Evolutionary conservation across 768 basidiomycete genomes (phyloP).

Genomic region (Boletus sensibilis): DNA sequence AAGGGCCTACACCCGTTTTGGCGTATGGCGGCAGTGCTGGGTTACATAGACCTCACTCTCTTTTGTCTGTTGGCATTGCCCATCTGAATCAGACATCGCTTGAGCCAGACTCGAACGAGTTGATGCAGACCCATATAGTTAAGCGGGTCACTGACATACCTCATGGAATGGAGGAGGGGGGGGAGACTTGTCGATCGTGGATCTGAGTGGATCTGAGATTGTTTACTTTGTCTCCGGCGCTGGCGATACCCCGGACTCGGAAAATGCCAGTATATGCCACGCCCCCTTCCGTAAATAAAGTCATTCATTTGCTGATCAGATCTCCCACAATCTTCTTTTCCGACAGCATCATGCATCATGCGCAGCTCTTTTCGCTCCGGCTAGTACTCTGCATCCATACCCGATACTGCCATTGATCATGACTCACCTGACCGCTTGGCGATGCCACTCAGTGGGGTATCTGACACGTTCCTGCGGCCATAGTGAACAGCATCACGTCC

Average conservation of each 20-base stretch:
- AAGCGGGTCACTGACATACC: not conserved
- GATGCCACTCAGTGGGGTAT: too few species aligned
- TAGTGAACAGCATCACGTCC: not conserved
- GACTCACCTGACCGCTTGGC: not conserved
- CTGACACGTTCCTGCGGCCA: not conserved
- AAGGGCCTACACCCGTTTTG: slow-evolving; percentile 10
- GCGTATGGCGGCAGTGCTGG: slow-evolving; percentile 17
- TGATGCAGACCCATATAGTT: not conserved
- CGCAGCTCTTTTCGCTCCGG: slow-evolving; percentile 1
- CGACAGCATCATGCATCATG: too few species aligned
- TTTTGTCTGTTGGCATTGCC: not conserved
- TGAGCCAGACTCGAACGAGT: not conserved
- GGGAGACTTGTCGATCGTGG: slow-evolving; percentile 11
- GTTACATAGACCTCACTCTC: not conserved
- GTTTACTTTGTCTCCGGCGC: slow-evolving; percentile 32
- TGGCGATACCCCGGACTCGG: slow-evolving; percentile 34
- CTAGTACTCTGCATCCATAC: slow-evolving; percentile 6
- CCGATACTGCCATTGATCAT: slow-evolving; percentile 11
- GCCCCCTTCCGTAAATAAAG: not conserved
- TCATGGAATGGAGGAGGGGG: slow-evolving; percentile 3
- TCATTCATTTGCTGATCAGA: slow-evolving; percentile 2
- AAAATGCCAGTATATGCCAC: slow-evolving; percentile 19
- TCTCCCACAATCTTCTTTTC: not conserved
- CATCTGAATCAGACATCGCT: not conserved
- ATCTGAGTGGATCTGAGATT: slow-evolving; percentile 33